Percentiles rank a stretch among this genome's conserved stretches.
Evolutionary conservation across 345 rosid genomes (phyloP).

Genomic region (Clarkia xantiana): DNA sequence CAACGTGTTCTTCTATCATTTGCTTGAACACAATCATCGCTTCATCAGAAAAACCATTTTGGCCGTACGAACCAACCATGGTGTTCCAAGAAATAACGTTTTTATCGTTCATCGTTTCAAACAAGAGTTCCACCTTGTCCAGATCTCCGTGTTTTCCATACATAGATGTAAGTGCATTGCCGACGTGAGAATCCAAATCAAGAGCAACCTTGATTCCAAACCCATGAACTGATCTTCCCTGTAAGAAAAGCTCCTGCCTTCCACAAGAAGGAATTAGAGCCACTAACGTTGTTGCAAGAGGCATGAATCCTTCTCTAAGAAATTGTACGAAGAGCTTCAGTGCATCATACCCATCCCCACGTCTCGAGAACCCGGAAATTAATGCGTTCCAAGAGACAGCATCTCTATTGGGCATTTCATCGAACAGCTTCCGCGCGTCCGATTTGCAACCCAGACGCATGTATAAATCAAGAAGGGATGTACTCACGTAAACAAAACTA

Average conservation of each 20-base stretch:
- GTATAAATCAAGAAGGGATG: conserved; percentile 33
- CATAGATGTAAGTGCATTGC: conserved; percentile 47
- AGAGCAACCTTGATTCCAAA: conserved; percentile 43
- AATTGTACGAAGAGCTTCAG: conserved; percentile 33
- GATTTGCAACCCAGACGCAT: conserved; percentile 27
- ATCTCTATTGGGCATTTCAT: conserved; percentile 56
- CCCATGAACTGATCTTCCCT: conserved; percentile 53
- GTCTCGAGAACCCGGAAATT: conserved; percentile 59
- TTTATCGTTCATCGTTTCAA: conserved; percentile 37
- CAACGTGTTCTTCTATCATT: conserved; percentile 29
- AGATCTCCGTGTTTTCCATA: conserved; percentile 48
- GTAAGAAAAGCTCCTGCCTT: conserved; percentile 25
- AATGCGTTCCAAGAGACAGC: conserved; percentile 67
- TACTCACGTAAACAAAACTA: conserved; percentile 37
- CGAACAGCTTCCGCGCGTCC: conserved; percentile 36
- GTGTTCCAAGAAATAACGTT: conserved; percentile 69
- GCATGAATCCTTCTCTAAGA: conserved; percentile 43
- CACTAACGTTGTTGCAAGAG: conserved; percentile 37
- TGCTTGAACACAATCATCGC: conserved; percentile 35
- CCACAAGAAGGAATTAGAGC: conserved; percentile 56
- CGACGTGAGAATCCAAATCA: conserved; percentile 35
- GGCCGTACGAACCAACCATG: conserved; percentile 55
- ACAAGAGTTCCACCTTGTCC: conserved; percentile 35
- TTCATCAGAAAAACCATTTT: conserved; percentile 35
- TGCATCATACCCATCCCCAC: conserved; percentile 32